Evolutionary conservation across 768 basidiomycete species (phyloP), one percentile per base, ranked within the genome.

Genomic region (Serendipita indica): DNA sequence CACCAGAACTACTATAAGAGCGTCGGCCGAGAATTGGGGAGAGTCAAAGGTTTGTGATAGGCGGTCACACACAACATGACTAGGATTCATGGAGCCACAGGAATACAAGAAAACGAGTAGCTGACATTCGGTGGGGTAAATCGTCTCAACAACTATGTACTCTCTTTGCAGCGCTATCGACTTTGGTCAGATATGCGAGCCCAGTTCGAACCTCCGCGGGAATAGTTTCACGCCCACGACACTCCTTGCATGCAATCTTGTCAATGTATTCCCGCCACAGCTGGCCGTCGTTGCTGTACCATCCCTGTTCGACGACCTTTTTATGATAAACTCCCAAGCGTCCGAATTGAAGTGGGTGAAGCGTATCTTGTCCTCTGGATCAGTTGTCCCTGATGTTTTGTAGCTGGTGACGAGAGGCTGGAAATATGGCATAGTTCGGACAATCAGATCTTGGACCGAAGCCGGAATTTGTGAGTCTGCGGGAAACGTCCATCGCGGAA

Each of bases 401-500:
- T 54, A 54, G 22, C 30, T 32, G 4, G 49, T 54, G 20, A 54
- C 49, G 20, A 54, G 49, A 20, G 49, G 49, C 30, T 54, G 20
- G 49, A 54, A 54, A 28, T 22, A 54, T 16, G 49, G 49, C 49
- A 54, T 54, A 7, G 49, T 54, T 4, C 49, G 49, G 5, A 30
- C 32, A 3, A 54, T 54, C 7, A 54, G 49, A 33, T 54, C 49
- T 27, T 27, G 12, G n/a, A 54, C 49, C n/a, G 20, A 16, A 3
- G 49, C 20, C n/a, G 20, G 20, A 12, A 54, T 54, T 28, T 16
- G 49, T n/a, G 49, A 54, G 10, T 32, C 49, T 54, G 30, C 16
- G 32, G 49, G 49, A n/a, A 54, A 54, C 4, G 49, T 54, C 49
- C 49, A 54, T 10, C 49, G 20, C 22, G 49, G 49, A n/a, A 28